Base-by-base conservation (phyloP, 2,329 filamentous ascomycete species). In the Pezicula carpinea region DNA sequence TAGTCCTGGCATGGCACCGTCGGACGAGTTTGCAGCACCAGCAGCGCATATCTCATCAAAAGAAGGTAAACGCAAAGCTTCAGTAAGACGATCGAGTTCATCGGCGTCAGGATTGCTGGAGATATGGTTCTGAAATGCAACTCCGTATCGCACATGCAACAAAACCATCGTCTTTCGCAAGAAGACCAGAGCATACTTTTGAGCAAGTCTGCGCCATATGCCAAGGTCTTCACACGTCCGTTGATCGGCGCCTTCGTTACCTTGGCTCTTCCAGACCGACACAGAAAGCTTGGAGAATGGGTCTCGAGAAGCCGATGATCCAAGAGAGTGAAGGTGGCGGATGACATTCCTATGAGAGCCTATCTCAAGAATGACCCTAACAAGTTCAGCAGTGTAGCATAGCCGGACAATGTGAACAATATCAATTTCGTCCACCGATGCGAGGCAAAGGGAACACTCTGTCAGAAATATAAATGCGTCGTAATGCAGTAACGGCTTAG, bases 321-420 rank as follows among this genome's bases (percentile, higher is more conserved):
- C 6, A 15, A 19, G 13, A 14, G 19, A 26, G 22, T 11, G 10
- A 15, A 26, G 21, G 26, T 15, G 19, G 38, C 6, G n/a, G 26
- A 11, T 23, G n/a, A 40, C 22, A 26, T 40, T 23, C 22, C 19
- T 74, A 59, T 79, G 80, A 41, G 72, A 73, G 19, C 73, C 72
- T 63, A 79, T 80, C 6, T 77, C 73, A 13, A 82, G 62, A 14
- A 89, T 76, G 5, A 90, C 83, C 68, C 95, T 95, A 50, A 95
- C 82, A 48, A 99, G 82, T 67, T 99, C 93, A 3, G 89, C 89
- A 46, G 95, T 76, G 62, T 95, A 96, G 68, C 90, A 96, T 39
- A 97, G 72, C 32, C 86, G 83, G 42, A 97, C 68, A 43, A 97
- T 66, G 64, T 96, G 87, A 34, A 84, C 79, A 35, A 95, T 80